Conservation (phyloP, 2,329 filamentous ascomycete species). For the Meredithiella fracta region DNA sequence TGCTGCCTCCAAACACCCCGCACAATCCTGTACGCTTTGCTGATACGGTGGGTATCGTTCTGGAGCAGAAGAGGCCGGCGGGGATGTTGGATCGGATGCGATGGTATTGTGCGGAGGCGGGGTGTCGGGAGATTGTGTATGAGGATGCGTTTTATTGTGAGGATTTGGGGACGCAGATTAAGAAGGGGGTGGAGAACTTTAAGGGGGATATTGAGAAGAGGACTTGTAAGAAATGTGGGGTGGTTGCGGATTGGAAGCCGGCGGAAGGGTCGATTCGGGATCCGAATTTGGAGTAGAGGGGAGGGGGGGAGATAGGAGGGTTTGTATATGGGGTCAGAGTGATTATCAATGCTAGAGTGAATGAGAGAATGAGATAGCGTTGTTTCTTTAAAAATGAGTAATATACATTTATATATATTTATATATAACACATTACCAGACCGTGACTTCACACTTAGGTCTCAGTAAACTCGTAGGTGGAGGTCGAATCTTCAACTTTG, state of each 20-base stretch:
- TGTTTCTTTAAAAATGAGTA: background rate
- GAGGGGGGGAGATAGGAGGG: no score
- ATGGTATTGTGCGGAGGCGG: slow-evolving; percentile 60
- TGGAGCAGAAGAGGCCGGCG: slow-evolving; percentile 67
- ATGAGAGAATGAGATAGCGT: background rate
- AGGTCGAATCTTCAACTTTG: slow-evolving; percentile 59
- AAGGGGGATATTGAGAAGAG: slow-evolving; percentile 48
- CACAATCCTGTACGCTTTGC: slow-evolving; percentile 91
- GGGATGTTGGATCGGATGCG: slow-evolving; percentile 60
- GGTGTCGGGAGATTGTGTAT: slow-evolving; percentile 57
- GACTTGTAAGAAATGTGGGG: slow-evolving; percentile 62
- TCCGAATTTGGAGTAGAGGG: slow-evolving; percentile 34
- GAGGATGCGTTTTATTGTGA: slow-evolving; percentile 79
- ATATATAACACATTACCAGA: slow-evolving; percentile 3
- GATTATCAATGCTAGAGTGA: no score
- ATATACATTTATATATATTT: slow-evolving; percentile 4
- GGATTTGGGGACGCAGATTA: slow-evolving; percentile 87
- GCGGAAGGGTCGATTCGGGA: slow-evolving; percentile 40
- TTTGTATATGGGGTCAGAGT: no score
- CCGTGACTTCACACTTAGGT: slow-evolving; percentile 31
- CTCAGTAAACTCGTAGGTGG: slow-evolving; percentile 61
- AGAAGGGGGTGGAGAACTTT: slow-evolving; percentile 73
- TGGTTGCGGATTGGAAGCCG: slow-evolving; percentile 55
- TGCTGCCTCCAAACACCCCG: slow-evolving; percentile 84
- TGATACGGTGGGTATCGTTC: slow-evolving; percentile 81